These are phyloP conservation scores for Datura wrightii DNA, from an alignment of 257 asterid genomes.

Conservation along the genomic window DNA sequence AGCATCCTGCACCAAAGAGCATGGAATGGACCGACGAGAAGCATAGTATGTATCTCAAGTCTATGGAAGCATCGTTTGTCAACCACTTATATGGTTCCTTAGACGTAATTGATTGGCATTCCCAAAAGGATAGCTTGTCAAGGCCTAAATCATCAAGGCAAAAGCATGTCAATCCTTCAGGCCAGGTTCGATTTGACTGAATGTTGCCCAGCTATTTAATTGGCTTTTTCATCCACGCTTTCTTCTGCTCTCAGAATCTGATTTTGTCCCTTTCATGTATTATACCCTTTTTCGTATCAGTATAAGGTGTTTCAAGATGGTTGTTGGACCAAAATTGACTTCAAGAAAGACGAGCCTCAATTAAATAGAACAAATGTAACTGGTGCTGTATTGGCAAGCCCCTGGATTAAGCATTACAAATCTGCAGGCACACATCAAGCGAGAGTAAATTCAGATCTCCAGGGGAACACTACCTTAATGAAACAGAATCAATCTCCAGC, in stretches of 20 bases:
- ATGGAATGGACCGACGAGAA: constrained; percentile 72
- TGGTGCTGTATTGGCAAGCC: constrained; percentile 44
- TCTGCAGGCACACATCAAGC: constrained; percentile 39
- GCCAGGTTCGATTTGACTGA: constrained; percentile 54
- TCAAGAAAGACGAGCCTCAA: constrained; percentile 46
- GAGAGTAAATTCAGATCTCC: constrained; percentile 40
- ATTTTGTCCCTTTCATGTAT: not conserved
- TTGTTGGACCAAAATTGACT: constrained; percentile 56
- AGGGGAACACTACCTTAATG: constrained; percentile 30
- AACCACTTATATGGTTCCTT: constrained; percentile 59
- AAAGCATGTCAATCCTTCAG: constrained; percentile 46
- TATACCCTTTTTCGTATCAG: constrained; percentile 37
- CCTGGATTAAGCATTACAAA: constrained; percentile 63
- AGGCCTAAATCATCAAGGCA: constrained; percentile 44
- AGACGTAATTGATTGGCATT: constrained; percentile 46
- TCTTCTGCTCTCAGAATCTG: not conserved
- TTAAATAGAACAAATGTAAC: constrained; percentile 42
- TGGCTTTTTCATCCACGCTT: not conserved
- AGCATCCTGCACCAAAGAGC: constrained; percentile 41
- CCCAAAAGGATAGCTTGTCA: constrained; percentile 38
- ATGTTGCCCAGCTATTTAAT: not conserved
- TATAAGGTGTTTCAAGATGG: constrained; percentile 70
- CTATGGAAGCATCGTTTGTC: constrained; percentile 77
- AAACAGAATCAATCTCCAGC: constrained; percentile 19
- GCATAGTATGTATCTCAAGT: constrained; percentile 65